Conservation (phyloP, 768 basidiomycete genomes). For the Chalciporus pseudorubinellus region DNA sequence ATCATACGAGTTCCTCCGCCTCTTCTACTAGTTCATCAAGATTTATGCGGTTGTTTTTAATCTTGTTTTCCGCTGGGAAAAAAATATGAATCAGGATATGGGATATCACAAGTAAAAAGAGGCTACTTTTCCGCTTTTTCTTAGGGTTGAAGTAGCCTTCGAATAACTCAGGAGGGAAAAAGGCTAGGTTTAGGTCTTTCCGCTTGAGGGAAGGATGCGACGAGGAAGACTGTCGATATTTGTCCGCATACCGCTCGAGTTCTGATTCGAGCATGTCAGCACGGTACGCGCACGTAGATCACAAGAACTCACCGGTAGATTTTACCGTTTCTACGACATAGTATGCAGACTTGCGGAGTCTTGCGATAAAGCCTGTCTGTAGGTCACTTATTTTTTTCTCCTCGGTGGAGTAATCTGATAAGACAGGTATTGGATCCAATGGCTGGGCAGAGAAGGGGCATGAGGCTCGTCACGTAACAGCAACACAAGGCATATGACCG, state of each 20-base stretch:
- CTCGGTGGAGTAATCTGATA: slow-evolving; percentile 61
- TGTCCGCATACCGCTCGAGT: slow-evolving; percentile 79
- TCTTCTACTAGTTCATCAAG: slow-evolving; percentile 69
- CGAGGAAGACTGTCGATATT: slow-evolving; percentile 62
- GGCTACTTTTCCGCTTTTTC: slow-evolving; percentile 53
- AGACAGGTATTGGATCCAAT: slow-evolving; percentile 60
- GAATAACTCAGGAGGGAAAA: slow-evolving; percentile 76
- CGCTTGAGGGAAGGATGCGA: slow-evolving; percentile 67
- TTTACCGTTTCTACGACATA: slow-evolving; percentile 71
- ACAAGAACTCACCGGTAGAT: slow-evolving; percentile 46
- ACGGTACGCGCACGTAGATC: neutral
- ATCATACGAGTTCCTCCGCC: slow-evolving; percentile 53
- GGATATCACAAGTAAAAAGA: neutral
- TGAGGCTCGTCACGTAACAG: slow-evolving; percentile 18
- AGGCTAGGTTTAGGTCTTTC: slow-evolving; percentile 67
- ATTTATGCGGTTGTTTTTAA: slow-evolving; percentile 46
- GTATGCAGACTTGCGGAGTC: slow-evolving; percentile 70
- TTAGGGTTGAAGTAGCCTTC: slow-evolving; percentile 78
- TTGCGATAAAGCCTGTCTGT: slow-evolving; percentile 62
- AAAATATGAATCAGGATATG: neutral
- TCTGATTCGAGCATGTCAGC: slow-evolving; percentile 41
- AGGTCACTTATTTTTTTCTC: slow-evolving; percentile 65
- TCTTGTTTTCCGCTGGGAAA: slow-evolving; percentile 30
- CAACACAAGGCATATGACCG: slow-evolving; percentile 34
- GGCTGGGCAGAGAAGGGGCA: slow-evolving; percentile 42